phyloP scores from a whole-genome alignment of 352 stramenopile genomes.

The Pythium dissimile region DNA sequence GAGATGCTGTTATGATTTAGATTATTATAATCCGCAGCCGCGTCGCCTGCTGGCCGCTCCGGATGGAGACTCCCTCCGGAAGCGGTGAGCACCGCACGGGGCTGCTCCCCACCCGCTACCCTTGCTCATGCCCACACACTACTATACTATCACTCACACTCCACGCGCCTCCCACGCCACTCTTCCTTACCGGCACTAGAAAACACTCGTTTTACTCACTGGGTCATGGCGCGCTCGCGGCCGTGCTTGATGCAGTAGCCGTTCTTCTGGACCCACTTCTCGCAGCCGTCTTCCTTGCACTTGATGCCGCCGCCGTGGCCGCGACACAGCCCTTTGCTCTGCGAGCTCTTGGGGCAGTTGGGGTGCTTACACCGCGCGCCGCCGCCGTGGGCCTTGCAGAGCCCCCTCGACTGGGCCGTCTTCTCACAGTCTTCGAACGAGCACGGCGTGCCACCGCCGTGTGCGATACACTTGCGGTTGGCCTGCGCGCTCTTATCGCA shows the following conservation, averaged over 20 bases:
- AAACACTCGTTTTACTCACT: constrained; percentile 22
- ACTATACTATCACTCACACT: not conserved
- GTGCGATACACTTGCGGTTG: constrained; percentile 86
- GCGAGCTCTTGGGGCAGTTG: constrained; percentile 82
- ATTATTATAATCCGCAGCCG: not conserved
- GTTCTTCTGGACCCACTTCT: constrained; percentile 90
- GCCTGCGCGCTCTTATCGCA: constrained; percentile 88
- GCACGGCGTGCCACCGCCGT: constrained; percentile 80
- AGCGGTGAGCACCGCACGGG: not conserved
- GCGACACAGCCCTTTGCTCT: constrained; percentile 79
- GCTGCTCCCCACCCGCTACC: not conserved
- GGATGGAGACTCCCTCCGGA: not conserved
- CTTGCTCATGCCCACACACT: not conserved
- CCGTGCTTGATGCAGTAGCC: constrained; percentile 89
- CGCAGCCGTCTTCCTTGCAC: constrained; percentile 82
- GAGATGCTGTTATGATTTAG: too few relatives aligned
- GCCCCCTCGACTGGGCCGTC: constrained; percentile 76
- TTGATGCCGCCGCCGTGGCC: constrained; percentile 83
- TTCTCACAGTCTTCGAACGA: constrained; percentile 86
- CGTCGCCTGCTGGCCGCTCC: not conserved
- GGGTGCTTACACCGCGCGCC: constrained; percentile 81
- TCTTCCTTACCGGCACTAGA: not conserved
- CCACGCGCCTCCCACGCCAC: not conserved
- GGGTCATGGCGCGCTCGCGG: constrained; percentile 62
- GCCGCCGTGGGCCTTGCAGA: constrained; percentile 84